Percentiles rank a stretch among this genome's conserved stretches.
Evolutionary conservation across 2,329 filamentous ascomycete species (phyloP).

Genomic region (Fusarium xylarioides): DNA sequence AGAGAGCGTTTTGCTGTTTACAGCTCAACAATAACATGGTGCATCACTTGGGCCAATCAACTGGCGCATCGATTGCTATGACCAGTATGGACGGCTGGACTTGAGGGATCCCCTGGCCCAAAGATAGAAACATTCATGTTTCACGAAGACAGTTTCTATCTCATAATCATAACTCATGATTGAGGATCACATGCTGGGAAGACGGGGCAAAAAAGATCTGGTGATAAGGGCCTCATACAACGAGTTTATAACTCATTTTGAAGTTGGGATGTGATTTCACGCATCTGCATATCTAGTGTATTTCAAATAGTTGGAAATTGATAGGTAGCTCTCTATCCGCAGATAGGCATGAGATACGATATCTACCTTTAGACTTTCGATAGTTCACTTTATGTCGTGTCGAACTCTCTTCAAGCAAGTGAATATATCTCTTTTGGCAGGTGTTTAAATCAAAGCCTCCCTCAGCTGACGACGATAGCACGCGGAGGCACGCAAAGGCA

Average conservation of each 20-base stretch:
- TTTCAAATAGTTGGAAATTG: neutral
- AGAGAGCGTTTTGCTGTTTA: too few relatives aligned
- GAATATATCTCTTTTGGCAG: neutral
- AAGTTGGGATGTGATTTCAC: neutral
- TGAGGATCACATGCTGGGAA: neutral
- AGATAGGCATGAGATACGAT: neutral
- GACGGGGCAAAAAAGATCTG: neutral
- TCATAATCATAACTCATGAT: neutral
- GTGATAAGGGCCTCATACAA: neutral
- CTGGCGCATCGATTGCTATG: neutral
- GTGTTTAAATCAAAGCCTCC: neutral
- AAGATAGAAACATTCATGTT: neutral
- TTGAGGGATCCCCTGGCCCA: neutral
- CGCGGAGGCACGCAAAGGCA: neutral
- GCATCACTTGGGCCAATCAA: neutral
- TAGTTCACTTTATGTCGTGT: neutral
- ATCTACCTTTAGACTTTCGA: neutral
- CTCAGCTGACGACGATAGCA: neutral
- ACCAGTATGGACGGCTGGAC: too few relatives aligned
- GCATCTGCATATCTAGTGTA: neutral
- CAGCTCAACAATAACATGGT: too few relatives aligned
- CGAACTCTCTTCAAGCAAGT: neutral
- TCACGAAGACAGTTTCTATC: neutral
- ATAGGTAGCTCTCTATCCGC: neutral
- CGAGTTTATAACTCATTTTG: neutral